Conservation (phyloP, 345 rosid genomes). For the Ceriops decandra region DNA sequence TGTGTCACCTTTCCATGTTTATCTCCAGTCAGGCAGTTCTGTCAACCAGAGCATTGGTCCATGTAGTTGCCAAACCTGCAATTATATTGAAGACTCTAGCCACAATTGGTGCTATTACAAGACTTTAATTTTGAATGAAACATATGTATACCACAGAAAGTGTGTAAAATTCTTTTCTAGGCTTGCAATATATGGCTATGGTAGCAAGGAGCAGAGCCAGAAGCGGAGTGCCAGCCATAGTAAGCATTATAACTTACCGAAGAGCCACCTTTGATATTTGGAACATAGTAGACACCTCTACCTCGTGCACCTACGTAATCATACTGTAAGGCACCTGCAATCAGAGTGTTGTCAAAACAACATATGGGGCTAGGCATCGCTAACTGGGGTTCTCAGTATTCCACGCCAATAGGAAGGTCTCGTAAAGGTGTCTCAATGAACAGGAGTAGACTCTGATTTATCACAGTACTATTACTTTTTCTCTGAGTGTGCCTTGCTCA, state of each 20-base stretch:
- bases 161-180: too few species aligned
- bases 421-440: too few species aligned
- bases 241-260: constrained; percentile 33
- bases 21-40: constrained; percentile 39
- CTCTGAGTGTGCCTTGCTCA: too few species aligned
- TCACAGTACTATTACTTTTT: too few species aligned
- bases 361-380: constrained; percentile 47
- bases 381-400: too few species aligned
- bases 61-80: constrained; percentile 47
- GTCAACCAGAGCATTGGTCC: constrained; percentile 42
- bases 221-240: constrained; percentile 53
- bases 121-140: too few species aligned
- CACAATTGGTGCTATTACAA: too few species aligned
- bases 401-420: too few species aligned
- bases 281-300: constrained; percentile 41
- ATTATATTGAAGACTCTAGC: neutral
- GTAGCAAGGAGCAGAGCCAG: constrained; percentile 48
- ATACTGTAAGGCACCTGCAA: constrained; percentile 41
- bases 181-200: constrained; percentile 22
- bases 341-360: constrained; percentile 32
- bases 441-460: too few species aligned
- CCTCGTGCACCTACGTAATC: constrained; percentile 32
- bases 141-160: too few species aligned
- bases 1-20: constrained; percentile 38
- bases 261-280: constrained; percentile 34